These are phyloP conservation scores for Pythium insidiosum DNA, from an alignment of 352 stramenopile genomes.

Conservation along the genomic window DNA sequence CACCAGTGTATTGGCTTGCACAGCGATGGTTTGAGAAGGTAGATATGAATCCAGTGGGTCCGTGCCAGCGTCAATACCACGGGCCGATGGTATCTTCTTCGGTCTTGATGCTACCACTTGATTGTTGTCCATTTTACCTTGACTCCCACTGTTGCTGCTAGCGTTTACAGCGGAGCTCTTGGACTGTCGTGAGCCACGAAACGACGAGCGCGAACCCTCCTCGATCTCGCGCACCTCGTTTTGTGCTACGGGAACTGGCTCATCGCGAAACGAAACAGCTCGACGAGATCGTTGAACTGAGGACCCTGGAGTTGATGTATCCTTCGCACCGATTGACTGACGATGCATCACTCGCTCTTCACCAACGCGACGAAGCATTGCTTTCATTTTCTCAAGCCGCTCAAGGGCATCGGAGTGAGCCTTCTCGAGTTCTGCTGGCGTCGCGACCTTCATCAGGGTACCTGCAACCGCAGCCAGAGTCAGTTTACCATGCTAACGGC, in stretches of 20 bases:
- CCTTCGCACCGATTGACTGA: neutral
- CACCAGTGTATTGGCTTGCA: neutral
- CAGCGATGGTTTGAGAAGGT: neutral
- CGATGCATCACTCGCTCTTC: neutral
- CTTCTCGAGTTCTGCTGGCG: slow-evolving; percentile 32
- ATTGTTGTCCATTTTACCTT: slow-evolving; percentile 2
- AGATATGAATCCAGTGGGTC: slow-evolving; percentile 46
- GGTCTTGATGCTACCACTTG: neutral
- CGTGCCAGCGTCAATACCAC: slow-evolving; percentile 34
- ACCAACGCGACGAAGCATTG: slow-evolving; percentile 33
- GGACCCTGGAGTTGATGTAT: neutral
- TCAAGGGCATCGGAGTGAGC: slow-evolving; percentile 39
- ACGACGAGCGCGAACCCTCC: too few species aligned
- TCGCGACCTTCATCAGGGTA: slow-evolving; percentile 37
- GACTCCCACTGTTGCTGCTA: neutral
- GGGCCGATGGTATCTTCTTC: neutral
- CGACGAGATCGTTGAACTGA: too few species aligned
- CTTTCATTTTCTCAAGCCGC: slow-evolving; percentile 51
- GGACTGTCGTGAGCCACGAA: too few species aligned
- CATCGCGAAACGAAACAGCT: too few species aligned
- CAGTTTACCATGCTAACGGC: neutral
- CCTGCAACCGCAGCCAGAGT: slow-evolving; percentile 19
- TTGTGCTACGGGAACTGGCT: too few species aligned
- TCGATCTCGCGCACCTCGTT: too few species aligned
- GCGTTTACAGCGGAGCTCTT: too few species aligned